These are phyloP conservation scores for Pulicaria dysenterica DNA, from an alignment of 129 eudicot species.

Conservation along the genomic window DNA sequence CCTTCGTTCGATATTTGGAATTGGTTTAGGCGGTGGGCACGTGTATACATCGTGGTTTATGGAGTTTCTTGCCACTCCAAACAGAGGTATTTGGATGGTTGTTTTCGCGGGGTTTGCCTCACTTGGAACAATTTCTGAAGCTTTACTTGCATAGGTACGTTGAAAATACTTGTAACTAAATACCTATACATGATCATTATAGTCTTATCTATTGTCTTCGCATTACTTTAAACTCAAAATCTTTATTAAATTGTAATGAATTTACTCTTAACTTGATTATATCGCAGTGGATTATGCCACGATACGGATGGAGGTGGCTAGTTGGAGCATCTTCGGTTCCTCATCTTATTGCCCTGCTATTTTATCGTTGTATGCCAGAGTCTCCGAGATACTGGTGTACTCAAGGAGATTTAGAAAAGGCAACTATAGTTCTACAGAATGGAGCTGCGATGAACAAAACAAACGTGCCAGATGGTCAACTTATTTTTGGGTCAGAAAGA, in stretches of 20 bases:
- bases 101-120: slow-evolving; percentile 74
- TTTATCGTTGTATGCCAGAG: slow-evolving; percentile 41
- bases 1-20: slow-evolving; percentile 63
- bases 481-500: slow-evolving; percentile 22
- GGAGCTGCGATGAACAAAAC: slow-evolving; percentile 43
- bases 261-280: no score
- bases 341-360: slow-evolving; percentile 34
- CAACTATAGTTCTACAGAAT: slow-evolving; percentile 39
- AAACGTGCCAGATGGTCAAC: slow-evolving; percentile 45
- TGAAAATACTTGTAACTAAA: background rate
- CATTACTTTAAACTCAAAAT: background rate
- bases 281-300: slow-evolving; percentile 58
- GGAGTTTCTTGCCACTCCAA: slow-evolving; percentile 72
- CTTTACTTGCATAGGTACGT: slow-evolving; percentile 82
- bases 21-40: slow-evolving; percentile 83
- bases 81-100: slow-evolving; percentile 77
- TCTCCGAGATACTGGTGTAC: slow-evolving; percentile 50
- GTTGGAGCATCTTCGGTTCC: slow-evolving; percentile 50
- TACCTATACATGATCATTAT: background rate
- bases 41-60: slow-evolving; percentile 77
- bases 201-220: background rate
- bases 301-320: slow-evolving; percentile 66
- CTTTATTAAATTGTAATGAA: background rate
- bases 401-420: slow-evolving; percentile 41
- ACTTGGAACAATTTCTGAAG: slow-evolving; percentile 73